Percentiles rank a stretch among this genome's conserved stretches.
Conservation (phyloP, 768 basidiomycete species). For the Lactifluus subvellereus region DNA sequence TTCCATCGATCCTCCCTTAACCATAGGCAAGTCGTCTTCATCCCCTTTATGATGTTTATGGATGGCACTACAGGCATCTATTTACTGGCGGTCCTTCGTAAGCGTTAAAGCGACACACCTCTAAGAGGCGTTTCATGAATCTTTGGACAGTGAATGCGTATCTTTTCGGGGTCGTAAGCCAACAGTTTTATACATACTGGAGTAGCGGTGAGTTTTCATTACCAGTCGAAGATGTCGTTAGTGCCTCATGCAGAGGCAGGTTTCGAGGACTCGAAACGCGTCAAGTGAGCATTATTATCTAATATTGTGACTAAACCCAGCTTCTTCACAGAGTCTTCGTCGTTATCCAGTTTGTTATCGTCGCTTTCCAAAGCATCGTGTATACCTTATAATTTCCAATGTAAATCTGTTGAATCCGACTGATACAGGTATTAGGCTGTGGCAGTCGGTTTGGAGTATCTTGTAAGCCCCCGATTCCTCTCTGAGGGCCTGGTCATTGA, state of each 20-base stretch:
- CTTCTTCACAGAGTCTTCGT: not conserved
- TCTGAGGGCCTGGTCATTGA: not conserved
- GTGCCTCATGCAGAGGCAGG: not conserved
- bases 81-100: not conserved
- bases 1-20: not conserved
- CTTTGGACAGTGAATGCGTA: not conserved
- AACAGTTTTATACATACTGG: constrained; percentile 6
- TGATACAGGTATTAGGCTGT: not conserved
- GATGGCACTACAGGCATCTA: not conserved
- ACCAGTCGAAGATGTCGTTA: not conserved
- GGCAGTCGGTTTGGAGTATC: not conserved
- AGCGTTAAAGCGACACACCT: not conserved
- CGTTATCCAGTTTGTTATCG: not conserved
- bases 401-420: not conserved
- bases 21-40: not conserved
- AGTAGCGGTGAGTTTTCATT: not conserved
- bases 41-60: not conserved
- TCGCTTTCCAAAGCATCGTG: not conserved
- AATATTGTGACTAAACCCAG: not conserved
- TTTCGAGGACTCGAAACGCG: not conserved
- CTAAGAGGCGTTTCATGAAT: not conserved
- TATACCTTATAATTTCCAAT: not conserved
- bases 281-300: not conserved
- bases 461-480: not conserved
- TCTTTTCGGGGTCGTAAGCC: not conserved